A percentile compares a stretch with the other conserved stretches of the same genome.
phyloP scores from a whole-genome alignment of 257 asterid genomes.

The Solanum bulbocastanum region DNA sequence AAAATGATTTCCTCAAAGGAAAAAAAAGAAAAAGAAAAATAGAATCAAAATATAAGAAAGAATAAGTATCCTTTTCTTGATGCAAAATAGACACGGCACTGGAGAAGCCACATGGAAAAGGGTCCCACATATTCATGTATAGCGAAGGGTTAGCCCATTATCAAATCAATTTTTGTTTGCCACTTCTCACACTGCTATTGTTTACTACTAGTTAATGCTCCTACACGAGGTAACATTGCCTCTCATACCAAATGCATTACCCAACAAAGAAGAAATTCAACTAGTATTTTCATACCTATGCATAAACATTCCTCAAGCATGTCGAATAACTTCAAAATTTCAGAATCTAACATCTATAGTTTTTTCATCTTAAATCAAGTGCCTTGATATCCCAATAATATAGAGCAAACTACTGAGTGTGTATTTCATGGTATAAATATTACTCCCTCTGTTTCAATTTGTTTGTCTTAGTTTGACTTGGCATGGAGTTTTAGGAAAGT shows the following conservation, averaged over 20 bases:
- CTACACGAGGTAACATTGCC: background rate
- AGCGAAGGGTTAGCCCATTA: background rate
- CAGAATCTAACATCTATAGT: background rate
- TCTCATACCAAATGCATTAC: background rate
- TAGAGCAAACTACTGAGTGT: background rate
- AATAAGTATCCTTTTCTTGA: background rate
- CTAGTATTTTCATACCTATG: background rate
- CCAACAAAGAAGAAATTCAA: background rate
- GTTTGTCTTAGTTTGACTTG: background rate
- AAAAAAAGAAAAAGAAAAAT: background rate
- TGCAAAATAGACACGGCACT: background rate
- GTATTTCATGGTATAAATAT: background rate
- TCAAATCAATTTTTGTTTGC: background rate
- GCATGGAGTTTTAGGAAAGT: background rate
- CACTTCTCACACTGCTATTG: background rate
- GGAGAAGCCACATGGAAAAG: background rate
- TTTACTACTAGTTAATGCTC: background rate
- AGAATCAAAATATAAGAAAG: background rate
- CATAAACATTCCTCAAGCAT: background rate
- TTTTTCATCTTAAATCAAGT: background rate
- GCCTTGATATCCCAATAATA: background rate
- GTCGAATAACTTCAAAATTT: background rate
- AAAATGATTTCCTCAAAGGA: background rate
- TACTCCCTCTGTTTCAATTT: background rate
- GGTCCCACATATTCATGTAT: background rate